A percentile compares a stretch with the other conserved stretches of the same genome.
phyloP scores from a whole-genome alignment of 2,329 filamentous ascomycete species.

The Chaetothyriales sp. region DNA sequence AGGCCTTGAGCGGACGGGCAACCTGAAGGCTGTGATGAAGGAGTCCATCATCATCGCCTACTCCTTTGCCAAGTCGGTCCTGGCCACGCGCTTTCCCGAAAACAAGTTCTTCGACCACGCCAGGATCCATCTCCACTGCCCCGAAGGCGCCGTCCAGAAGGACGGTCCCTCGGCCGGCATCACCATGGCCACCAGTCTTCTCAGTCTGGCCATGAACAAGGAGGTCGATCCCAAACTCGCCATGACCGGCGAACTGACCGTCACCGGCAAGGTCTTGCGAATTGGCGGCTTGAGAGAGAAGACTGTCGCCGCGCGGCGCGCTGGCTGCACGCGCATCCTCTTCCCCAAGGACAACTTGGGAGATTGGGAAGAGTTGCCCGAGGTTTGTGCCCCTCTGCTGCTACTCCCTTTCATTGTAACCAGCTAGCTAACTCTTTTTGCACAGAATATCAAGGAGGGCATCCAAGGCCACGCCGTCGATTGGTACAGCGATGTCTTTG shows the following conservation, averaged over 20 bases:
- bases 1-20: constrained; percentile 80
- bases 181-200: constrained; percentile 89
- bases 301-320: constrained; percentile 85
- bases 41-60: constrained; percentile 92
- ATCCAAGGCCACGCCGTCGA: constrained; percentile 80
- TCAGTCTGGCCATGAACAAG: constrained; percentile 69
- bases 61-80: constrained; percentile 80
- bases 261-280: constrained; percentile 89
- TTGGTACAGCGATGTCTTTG: constrained; percentile 92
- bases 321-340: constrained; percentile 82
- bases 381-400: constrained; percentile 48
- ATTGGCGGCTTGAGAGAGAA: constrained; percentile 94
- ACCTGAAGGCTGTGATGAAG: constrained; percentile 94
- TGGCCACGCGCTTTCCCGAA: constrained; percentile 71
- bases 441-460: constrained; percentile 94
- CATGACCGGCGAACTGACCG: constrained; percentile 94
- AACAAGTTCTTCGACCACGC: constrained; percentile 96
- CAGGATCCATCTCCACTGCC: constrained; percentile 87
- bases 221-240: constrained; percentile 74
- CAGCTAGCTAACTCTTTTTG: constrained; percentile 51
- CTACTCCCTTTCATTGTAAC: background rate
- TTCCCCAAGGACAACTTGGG: constrained; percentile 93
- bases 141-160: constrained; percentile 90
- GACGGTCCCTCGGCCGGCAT: constrained; percentile 87
- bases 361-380: constrained; percentile 92